Percentiles rank a stretch among this genome's conserved stretches.
Conservation (phyloP, 495 filamentous ascomycete species). For the Penicillium bovifimosum region DNA sequence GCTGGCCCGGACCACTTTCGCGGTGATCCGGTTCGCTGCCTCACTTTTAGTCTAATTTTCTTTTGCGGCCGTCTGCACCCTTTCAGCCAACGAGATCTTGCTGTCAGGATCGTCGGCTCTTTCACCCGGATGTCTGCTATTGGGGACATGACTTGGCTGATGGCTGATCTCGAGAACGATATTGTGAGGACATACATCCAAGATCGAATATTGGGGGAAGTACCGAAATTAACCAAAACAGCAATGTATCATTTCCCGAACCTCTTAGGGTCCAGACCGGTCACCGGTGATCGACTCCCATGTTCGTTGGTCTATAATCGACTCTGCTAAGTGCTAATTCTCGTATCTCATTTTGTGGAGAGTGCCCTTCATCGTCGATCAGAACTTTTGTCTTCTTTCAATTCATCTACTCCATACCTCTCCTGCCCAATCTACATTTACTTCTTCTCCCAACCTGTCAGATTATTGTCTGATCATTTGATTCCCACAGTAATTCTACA, state of each 20-base stretch:
- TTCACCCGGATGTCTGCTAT: not conserved
- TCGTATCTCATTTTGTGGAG: slow-evolving; percentile 10
- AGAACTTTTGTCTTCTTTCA: slow-evolving; percentile 11
- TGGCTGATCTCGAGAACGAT: not conserved
- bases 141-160: not conserved
- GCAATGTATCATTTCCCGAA: not conserved
- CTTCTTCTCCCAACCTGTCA: slow-evolving; percentile 5
- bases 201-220: not conserved
- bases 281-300: slow-evolving; percentile 6
- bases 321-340: not conserved
- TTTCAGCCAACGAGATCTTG: slow-evolving; percentile 6
- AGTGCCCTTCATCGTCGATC: slow-evolving; percentile 5
- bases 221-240: not conserved
- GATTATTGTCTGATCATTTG: not conserved
- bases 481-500: not conserved
- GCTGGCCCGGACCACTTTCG: slow-evolving; percentile 20
- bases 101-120: not conserved
- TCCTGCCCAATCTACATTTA: slow-evolving; percentile 5
- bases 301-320: slow-evolving; percentile 8
- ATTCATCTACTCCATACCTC: not conserved
- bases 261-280: slow-evolving; percentile 8
- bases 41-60: slow-evolving; percentile 28
- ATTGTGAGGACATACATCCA: not conserved
- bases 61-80: slow-evolving; percentile 2
- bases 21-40: slow-evolving; percentile 44